These are phyloP conservation scores for Sarocladium oryzae DNA, from an alignment of 2,329 filamentous ascomycete genomes.

Conservation along the genomic window DNA sequence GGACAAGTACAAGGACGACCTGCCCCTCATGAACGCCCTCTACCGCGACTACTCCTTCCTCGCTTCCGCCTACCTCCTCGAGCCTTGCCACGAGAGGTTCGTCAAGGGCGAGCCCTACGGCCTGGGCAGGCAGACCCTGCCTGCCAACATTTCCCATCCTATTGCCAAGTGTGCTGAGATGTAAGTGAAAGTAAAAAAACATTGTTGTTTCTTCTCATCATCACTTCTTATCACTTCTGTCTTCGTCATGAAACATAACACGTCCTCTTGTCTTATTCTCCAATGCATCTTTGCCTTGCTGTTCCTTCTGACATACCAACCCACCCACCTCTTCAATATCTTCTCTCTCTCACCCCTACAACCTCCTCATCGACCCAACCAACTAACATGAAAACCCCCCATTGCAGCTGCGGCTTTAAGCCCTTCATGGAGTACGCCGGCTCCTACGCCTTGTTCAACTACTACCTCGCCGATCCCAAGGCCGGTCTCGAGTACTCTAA, in stretches of 20 bases:
- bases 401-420: conserved; percentile 67
- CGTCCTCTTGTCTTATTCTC: not conserved
- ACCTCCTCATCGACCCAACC: not conserved
- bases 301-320: not conserved
- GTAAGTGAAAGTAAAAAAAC: conserved; percentile 48
- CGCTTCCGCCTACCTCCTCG: conserved; percentile 81
- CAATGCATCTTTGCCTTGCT: not conserved
- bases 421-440: conserved; percentile 86
- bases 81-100: conserved; percentile 78
- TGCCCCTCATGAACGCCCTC: conserved; percentile 75
- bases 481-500: conserved; percentile 56
- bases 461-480: conserved; percentile 50
- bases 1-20: conserved; percentile 65
- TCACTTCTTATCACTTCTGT: not conserved
- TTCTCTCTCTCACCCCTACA: too few species aligned
- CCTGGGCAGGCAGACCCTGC: conserved; percentile 66
- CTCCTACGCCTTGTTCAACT: conserved; percentile 64
- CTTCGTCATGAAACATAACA: not conserved
- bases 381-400: too few species aligned
- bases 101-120: conserved; percentile 70
- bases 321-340: not conserved
- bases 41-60: conserved; percentile 92
- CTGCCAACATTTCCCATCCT: conserved; percentile 68
- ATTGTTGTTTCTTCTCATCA: not conserved
- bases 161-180: conserved; percentile 79